Percentiles rank a stretch among this genome's conserved stretches.
phyloP scores from a whole-genome alignment of 2,329 filamentous ascomycete species.

The Epichloe gansuensis region DNA sequence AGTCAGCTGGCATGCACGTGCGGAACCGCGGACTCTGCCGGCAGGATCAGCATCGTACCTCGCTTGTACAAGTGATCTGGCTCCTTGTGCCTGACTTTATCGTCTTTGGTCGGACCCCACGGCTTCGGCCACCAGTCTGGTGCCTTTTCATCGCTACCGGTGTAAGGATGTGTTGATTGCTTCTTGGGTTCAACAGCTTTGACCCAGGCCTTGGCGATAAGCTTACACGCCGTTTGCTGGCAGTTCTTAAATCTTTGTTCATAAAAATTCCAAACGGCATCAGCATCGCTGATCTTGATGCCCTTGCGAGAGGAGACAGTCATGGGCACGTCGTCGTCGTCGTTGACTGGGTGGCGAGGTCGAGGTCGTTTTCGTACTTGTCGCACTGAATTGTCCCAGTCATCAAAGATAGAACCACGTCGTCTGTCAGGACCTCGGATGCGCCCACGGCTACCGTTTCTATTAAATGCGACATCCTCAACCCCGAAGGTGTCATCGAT shows the following conservation, averaged over 20 bases:
- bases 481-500: slow-evolving; percentile 20
- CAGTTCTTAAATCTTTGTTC: slow-evolving; percentile 48
- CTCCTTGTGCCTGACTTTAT: slow-evolving; percentile 54
- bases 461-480: slow-evolving; percentile 14
- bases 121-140: slow-evolving; percentile 56
- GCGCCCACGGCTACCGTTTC: slow-evolving; percentile 14
- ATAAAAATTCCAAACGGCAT: slow-evolving; percentile 47
- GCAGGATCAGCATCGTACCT: slow-evolving; percentile 31
- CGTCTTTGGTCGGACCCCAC: slow-evolving; percentile 35
- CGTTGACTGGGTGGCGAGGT: slow-evolving; percentile 24
- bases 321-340: slow-evolving; percentile 29
- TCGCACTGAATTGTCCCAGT: slow-evolving; percentile 19
- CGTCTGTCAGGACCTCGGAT: slow-evolving; percentile 18
- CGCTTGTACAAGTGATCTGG: slow-evolving; percentile 60
- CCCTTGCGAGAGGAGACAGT: slow-evolving; percentile 27
- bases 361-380: slow-evolving; percentile 17
- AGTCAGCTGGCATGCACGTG: background rate
- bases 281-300: slow-evolving; percentile 40
- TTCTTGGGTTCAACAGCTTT: slow-evolving; percentile 67
- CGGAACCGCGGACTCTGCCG: background rate
- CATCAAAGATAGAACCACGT: slow-evolving; percentile 19
- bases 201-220: slow-evolving; percentile 63
- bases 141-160: slow-evolving; percentile 46
- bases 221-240: slow-evolving; percentile 59
- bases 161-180: slow-evolving; percentile 62